Base-by-base conservation (phyloP, 805 yeast genomes). In the Jamesozyma gamospora region DNA sequence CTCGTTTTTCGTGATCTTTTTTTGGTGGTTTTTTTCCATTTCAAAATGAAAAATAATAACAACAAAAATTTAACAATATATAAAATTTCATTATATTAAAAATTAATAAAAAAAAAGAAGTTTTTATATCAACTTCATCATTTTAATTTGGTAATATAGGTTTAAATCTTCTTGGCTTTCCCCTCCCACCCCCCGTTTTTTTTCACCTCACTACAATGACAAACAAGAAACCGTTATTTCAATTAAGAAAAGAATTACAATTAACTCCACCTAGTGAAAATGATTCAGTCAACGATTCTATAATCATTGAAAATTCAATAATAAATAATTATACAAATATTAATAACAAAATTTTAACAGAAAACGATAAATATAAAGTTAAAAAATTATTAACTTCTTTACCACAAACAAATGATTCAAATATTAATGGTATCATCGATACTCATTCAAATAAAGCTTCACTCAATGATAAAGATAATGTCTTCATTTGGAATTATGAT, bases 401-500 rank as follows among this genome's bases (percentile, higher is more conserved):
- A n/a, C 42, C 53, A 3, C n/a, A 35, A 21, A 31, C 48, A 9
- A 16, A 15, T 4, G 12, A 14, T 12, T 16, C 8, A 5, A 21
- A n/a, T 14, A 18, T 25, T 3, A 35, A 41, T 2, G 81, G 76
- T 1, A 62, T 63, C 45, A 25, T 45, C 10, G 48, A 45, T 16
- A 34, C 44, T 1, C 12, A 26, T 15, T 33, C 79, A 10, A 65
- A 64, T 30, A 71, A 65, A 51, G 76, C 80, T 0, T 57, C 77
- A 24, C 65, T 71, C 3, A 60, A 74, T 4, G 67, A 74, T 13
- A 67, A 64, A n/a, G 60, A 67, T 18, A 64, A 74, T 28, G 68
- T 81, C 16, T 69, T 73, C 49, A 78, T 79, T 5, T 87, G 94
- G 88, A 67, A 72, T 39, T 81, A 79, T 53, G 65, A 67, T 39